Evolutionary conservation across 306 rosid genomes (phyloP), one percentile per base, ranked within the genome.

Genomic region (Amphicarpaea edgeworthii): DNA sequence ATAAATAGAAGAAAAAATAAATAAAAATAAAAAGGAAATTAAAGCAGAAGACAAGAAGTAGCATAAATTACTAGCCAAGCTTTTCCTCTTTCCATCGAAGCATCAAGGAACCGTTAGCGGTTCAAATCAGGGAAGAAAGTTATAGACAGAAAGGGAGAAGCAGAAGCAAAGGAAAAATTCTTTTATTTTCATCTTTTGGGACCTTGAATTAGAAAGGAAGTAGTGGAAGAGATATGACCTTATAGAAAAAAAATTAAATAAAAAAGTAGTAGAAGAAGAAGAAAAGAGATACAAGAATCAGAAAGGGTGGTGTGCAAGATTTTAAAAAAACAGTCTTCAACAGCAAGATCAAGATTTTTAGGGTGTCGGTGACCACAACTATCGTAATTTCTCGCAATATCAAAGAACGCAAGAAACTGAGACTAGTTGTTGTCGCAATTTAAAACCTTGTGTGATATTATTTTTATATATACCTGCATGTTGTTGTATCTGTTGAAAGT

Each of bases 401-500:
- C 1, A 9, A 53, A 20, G 4, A 53, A 0, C 19, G 0, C 1
- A 0, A 54, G 0, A 28, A 54, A 23, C 5, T 20, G 30, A n/a
- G n/a, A n/a, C n/a, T 3, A 0, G 3, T 0, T 12, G 28, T 6
- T 0, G 9, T n/a, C 3, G 34, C 16, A 24, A 55, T 55, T 55
- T 55, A 55, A 23, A 55, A 55, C 8, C 17, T 55, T 55, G 62
- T 5, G 63, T 23, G 63, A 24, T 2, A 5, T n/a, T n/a, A n/a
- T n/a, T n/a, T 3, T 7, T 37, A 51, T 19, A 23, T 79, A 23
- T 79, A 91, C 98, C 94, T 94, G 98, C 98, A 94, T 94, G 91
- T 94, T 94, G 91, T 94, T 94, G 89, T 92, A 94, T 90, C 98
- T 89, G 80, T 94, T 94, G 92, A 94, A 94, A 72, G 95, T 90